These are phyloP conservation scores for Fusarium sp. DNA, from an alignment of 2,329 filamentous ascomycete genomes.

Conservation along the genomic window DNA sequence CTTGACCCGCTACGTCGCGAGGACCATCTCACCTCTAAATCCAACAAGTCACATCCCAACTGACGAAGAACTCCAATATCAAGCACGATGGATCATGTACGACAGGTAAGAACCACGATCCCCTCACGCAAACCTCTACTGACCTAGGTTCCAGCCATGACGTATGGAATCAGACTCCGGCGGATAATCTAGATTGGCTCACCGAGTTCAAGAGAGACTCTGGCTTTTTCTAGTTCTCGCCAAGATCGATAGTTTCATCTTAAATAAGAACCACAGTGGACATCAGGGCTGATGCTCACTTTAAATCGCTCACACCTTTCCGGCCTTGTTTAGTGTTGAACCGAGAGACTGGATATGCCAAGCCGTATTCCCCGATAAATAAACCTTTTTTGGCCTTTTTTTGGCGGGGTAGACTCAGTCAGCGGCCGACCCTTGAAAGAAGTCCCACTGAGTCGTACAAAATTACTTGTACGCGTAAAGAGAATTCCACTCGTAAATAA, in stretches of 20 bases:
- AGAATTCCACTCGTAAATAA: background rate
- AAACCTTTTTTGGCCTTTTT: background rate
- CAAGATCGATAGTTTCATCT: background rate
- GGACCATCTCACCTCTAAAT: slow-evolving; percentile 45
- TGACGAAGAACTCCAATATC: slow-evolving; percentile 47
- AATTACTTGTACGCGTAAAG: background rate
- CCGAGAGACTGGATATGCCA: background rate
- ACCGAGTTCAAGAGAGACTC: slow-evolving; percentile 8
- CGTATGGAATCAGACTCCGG: slow-evolving; percentile 18
- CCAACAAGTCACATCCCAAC: slow-evolving; percentile 45
- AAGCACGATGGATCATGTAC: slow-evolving; percentile 47
- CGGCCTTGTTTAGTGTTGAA: background rate
- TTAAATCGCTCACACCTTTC: background rate
- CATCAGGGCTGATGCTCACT: background rate
- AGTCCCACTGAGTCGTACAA: background rate
- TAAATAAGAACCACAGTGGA: background rate
- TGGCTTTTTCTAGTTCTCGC: background rate
- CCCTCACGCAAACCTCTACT: accelerated
- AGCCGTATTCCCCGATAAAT: background rate
- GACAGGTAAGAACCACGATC: slow-evolving; percentile 33
- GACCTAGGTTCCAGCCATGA: background rate
- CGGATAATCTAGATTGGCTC: slow-evolving; percentile 10
- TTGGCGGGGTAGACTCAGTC: background rate
- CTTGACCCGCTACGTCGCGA: slow-evolving; percentile 37
- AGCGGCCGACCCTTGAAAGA: background rate